phyloP scores from a whole-genome alignment of 345 rosid species.

The Mallotus nudiflorus region DNA sequence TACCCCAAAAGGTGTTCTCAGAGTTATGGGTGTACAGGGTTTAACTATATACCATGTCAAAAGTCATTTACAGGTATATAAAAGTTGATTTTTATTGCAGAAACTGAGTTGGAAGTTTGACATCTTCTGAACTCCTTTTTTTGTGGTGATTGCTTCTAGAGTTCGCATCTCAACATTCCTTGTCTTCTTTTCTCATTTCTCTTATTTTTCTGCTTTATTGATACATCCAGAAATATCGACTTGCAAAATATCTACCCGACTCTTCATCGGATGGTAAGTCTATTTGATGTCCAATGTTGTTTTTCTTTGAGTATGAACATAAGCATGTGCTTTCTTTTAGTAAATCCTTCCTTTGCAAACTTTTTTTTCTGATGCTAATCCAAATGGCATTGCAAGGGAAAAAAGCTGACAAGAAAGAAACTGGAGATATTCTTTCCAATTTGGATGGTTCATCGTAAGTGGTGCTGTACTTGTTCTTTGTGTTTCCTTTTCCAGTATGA shows the following conservation, averaged over 20 bases:
- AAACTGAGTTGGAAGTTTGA: background rate
- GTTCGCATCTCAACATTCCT: background rate
- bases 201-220: constrained; percentile 18
- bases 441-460: constrained; percentile 96
- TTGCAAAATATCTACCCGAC: constrained; percentile 92
- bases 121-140: constrained; percentile 6
- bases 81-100: background rate
- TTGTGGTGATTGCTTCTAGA: background rate
- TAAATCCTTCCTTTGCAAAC: background rate
- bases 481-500: background rate
- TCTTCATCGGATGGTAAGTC: constrained; percentile 85
- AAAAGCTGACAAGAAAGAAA: constrained; percentile 86
- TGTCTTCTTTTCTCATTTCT: constrained; percentile 4
- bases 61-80: constrained; percentile 88
- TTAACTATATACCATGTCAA: constrained; percentile 97
- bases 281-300: constrained; percentile 15
- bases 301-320: background rate
- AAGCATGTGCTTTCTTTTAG: background rate
- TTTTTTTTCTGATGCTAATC: constrained; percentile 25
- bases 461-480: constrained; percentile 16
- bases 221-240: constrained; percentile 84
- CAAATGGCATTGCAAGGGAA: constrained; percentile 61
- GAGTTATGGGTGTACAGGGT: constrained; percentile 98
- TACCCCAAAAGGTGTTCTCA: constrained; percentile 96
- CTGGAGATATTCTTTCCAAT: constrained; percentile 74